These are phyloP conservation scores for Sugiyamaella grinbergsii DNA, from an alignment of 1,139 yeast species.

Conservation along the genomic window DNA sequence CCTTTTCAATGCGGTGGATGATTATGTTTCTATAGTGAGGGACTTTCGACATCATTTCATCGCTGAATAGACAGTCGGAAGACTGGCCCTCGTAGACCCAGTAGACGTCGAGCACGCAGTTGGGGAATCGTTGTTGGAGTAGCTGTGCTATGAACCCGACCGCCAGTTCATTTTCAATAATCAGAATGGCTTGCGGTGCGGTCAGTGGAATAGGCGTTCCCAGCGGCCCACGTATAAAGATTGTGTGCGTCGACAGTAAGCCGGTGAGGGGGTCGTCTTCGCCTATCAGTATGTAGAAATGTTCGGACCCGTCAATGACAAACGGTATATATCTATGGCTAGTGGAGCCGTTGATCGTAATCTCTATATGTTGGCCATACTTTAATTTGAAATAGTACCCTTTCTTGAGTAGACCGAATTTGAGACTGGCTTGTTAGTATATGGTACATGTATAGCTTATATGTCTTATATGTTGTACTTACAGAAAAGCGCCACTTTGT, in stretches of 20 bases:
- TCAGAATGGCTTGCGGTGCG: not conserved
- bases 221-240: not conserved
- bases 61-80: no score
- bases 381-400: not conserved
- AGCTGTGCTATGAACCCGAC: not conserved
- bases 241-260: not conserved
- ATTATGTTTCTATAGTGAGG: no score
- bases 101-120: not conserved
- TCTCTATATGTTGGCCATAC: constrained; percentile 4
- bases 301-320: not conserved
- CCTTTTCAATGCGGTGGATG: no score
- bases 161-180: not conserved
- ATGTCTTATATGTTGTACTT: constrained; percentile 36
- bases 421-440: constrained; percentile 62
- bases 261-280: not conserved
- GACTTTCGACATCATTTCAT: no score
- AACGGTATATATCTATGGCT: not conserved
- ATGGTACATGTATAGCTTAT: not conserved
- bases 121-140: not conserved
- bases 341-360: not conserved
- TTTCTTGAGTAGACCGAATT: constrained; percentile 58
- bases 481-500: constrained; percentile 77
- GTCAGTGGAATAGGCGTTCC: not conserved
- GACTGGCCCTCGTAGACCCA: not conserved
- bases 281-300: not conserved